phyloP scores from a whole-genome alignment of 805 yeast species.

The Zygosaccharomyces pseudorouxii region DNA sequence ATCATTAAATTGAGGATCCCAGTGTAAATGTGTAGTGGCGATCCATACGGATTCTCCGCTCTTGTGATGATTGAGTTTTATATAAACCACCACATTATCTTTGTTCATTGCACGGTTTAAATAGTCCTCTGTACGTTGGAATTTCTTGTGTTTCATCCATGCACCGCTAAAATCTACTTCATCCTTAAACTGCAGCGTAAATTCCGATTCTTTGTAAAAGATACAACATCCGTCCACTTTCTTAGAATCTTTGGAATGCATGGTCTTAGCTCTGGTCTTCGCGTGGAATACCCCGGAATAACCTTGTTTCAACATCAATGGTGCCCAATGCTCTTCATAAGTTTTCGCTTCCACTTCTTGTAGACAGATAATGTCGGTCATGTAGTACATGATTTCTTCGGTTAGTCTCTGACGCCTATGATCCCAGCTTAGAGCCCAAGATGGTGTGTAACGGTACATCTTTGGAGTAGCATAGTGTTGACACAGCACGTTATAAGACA shows the following conservation, averaged over 20 bases:
- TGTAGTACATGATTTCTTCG: conserved; percentile 60
- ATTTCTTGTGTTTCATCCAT: conserved; percentile 76
- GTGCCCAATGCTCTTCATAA: conserved; percentile 82
- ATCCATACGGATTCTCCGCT: conserved; percentile 70
- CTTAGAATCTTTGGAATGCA: conserved; percentile 72
- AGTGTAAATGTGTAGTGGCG: conserved; percentile 91
- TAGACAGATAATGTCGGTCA: conserved; percentile 78
- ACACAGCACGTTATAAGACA: conserved; percentile 88
- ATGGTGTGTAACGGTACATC: conserved; percentile 90
- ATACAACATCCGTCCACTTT: conserved; percentile 99
- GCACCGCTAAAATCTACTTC: conserved; percentile 78
- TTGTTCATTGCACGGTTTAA: conserved; percentile 94
- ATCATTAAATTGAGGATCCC: conserved; percentile 97
- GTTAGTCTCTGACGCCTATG: conserved; percentile 74
- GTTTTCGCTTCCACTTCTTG: conserved; percentile 93
- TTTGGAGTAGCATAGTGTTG: conserved; percentile 92
- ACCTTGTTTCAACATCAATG: conserved; percentile 64
- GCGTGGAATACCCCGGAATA: conserved; percentile 79
- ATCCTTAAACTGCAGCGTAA: conserved; percentile 65
- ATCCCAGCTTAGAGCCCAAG: conserved; percentile 96
- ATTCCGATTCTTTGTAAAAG: conserved; percentile 66
- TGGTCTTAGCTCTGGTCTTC: conserved; percentile 88
- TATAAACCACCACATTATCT: conserved; percentile 83
- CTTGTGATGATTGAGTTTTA: conserved; percentile 65
- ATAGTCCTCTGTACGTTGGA: conserved; percentile 89